Base-by-base conservation (phyloP, 2,329 filamentous ascomycete species). In the Arthrinium puccinioides region DNA sequence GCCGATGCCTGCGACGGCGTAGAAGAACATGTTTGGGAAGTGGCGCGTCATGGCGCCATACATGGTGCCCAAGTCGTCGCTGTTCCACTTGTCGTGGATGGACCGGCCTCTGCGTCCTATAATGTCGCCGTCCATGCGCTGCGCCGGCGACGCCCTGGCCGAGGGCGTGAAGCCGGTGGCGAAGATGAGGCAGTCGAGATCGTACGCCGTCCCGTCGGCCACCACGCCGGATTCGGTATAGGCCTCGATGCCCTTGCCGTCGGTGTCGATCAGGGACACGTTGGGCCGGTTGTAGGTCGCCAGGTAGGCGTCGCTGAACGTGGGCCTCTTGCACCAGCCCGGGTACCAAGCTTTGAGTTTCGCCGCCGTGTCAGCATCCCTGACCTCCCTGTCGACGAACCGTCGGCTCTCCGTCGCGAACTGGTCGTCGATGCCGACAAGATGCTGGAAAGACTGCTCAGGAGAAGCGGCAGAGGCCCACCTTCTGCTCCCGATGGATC, bases 271-370 rank as follows among this genome's bases (percentile, higher is more conserved):
- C 1, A 76, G 61, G 2, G 53, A 56, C 4, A 76, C 70, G 42
- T 72, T 69, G 1, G 54, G 43, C n/a, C 44, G 50, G 43, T 76
- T 76, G 62, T 75, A 76, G 0, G 61, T 47, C 1, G 50, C 41
- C 0, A 74, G 58, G 39, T 68, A 74, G 9, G 65, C 61, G 40
- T 73, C 65, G 44, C 70, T 66, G 50, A 74, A 74, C 36, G 55
- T 62, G 0, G 72, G 71, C 1, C 71, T 61, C 44, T 76, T 76
- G 56, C 71, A 76, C 59, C 63, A 70, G 2, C 52, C 53, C 1
- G 62, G 59, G 49, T 74, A 75, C 66, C 67, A 74, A 1, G 70
- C 59, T 45, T 72, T 67, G 4, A 74, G 54, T 3, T 55, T 63
- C 20, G 64, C 62, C 0, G 77, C 76, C 0, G 59, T 66, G 1